Evolutionary conservation across 129 eudicot genomes (phyloP), one percentile per base, ranked within the genome.

Genomic region (Flaveria sonorensis): DNA sequence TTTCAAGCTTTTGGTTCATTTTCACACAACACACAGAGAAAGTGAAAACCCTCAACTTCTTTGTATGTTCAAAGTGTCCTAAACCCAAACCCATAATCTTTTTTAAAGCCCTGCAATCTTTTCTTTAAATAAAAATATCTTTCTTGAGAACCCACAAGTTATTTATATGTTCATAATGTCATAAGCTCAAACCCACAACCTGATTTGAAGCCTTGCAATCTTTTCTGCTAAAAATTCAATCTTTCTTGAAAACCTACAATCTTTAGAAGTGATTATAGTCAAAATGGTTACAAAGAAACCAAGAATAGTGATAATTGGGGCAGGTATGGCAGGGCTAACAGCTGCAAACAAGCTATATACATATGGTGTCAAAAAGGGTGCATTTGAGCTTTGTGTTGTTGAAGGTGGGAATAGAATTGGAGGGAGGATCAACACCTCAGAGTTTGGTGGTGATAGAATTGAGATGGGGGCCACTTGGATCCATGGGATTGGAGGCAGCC

Each of bases 381-480:
- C 79, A 23, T 87, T 93, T 75, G 98, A 93, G 76, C 83, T 93
- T 40, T 70, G 82, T 68, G 89, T 93, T 50, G 90, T 93, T 11
- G 98, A 93, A 77, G 98, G 97, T 7, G 96, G 98, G 23, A 71
- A 74, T 40, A 85, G 98, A 71, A 90, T 90, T 64, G 98, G 98
- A 20, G 98, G 98, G 6, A 79, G 98, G 77, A 85, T 93, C 23
- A 90, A 80, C 81, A 83, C 96, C n/a, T 74, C 89, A 7, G 96
- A 88, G 85, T 90, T 93, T 74, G 84, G 89, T 77, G 98, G 98
- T 61, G 92, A 90, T 64, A 77, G 88, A 78, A 84, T 93, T 76
- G 98, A 93, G 88, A 83, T 86, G 86, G 98, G 98, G 4, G 98
- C 98, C 45, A 93, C 98, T 7, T 93, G 98, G 98, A 93, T 93